A percentile compares a stretch with the other conserved stretches of the same genome.
phyloP scores from a whole-genome alignment of 139 green algal species.

The Zygnema circumcarinatum region DNA sequence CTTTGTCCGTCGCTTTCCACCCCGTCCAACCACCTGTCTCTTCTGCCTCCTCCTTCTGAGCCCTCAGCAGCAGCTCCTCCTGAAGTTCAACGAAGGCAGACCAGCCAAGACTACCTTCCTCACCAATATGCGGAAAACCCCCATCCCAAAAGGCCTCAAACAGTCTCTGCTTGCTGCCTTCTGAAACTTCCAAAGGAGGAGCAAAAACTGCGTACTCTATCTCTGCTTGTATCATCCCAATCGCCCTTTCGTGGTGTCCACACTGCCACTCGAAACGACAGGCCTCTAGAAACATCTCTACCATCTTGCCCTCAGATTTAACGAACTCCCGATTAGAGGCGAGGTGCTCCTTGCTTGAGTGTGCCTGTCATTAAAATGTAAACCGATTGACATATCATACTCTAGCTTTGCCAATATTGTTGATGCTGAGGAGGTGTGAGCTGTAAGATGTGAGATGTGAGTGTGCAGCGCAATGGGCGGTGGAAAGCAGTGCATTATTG shows the following conservation, averaged over 20 bases:
- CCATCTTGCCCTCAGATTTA: constrained; percentile 17
- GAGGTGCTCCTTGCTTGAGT: neutral
- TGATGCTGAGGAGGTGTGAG: no score
- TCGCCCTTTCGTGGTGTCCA: constrained; percentile 50
- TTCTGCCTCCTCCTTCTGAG: constrained; percentile 23
- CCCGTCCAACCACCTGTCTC: constrained; percentile 55
- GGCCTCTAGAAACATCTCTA: constrained; percentile 46
- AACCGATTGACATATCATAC: neutral
- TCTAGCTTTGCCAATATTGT: neutral
- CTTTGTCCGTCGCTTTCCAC: constrained; percentile 28
- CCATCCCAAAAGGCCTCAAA: constrained; percentile 78
- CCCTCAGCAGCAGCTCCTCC: constrained; percentile 29
- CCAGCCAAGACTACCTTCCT: constrained; percentile 70
- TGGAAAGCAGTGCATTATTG: no score
- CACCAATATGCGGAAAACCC: constrained; percentile 67
- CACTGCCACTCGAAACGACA: constrained; percentile 48
- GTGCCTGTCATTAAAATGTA: neutral
- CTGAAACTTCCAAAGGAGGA: constrained; percentile 47
- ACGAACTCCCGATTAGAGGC: constrained; percentile 16
- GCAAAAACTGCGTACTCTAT: constrained; percentile 78
- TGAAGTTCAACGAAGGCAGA: constrained; percentile 61
- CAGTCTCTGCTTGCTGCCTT: constrained; percentile 63
- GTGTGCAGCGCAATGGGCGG: no score
- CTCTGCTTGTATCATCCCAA: constrained; percentile 66
- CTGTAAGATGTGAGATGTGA: no score